Evolutionary conservation across 139 green algal genomes (phyloP), one percentile per base, ranked within the genome.

Genomic region (Zygnema cylindricum): DNA sequence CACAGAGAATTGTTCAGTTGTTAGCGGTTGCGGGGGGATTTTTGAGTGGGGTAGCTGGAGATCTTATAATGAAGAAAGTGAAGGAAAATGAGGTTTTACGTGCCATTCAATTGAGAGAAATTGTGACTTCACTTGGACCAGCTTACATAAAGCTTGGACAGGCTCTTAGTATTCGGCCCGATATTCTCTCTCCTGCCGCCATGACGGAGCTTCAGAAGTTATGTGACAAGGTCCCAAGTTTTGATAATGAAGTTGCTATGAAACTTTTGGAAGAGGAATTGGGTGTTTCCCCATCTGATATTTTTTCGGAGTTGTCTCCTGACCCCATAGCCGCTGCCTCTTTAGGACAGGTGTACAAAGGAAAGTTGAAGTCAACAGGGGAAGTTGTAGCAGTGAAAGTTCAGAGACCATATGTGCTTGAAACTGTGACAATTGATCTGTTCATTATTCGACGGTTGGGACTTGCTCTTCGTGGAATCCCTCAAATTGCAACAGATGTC

Each of bases 201-300:
- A 99, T 99, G 97, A 94, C 94, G 77, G 97, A 99, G 94, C 93
- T 99, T 88, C 97, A 99, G 93, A 98, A 98, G 94, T 95, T 99
- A 75, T 99, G 97, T 92, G 97, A 99, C 94, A 99, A 99, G 93
- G 97, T 93, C 0, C 95, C 1, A 93, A 98, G 38, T 96, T 99
- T 88, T 36, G 77, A 86, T 36, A 90, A 82, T 55, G 85, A 32
- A 35, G 25, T 86, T 35, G 85, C 77, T 36, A 88, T 94, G 88
- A 69, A 43, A 23, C 82, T 91, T 16, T 92, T 95, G 33, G 88
- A 94, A 91, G 69, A 81, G 39, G 96, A 98, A 84, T 89, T 99
- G 54, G 96, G 96, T 0, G 40, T 41, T 30, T 92, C 95, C 1
- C 86, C 96, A 21, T 91, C 94, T 11, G 87, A 93, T 16, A 54